These are phyloP conservation scores for Ceratocystis harringtonii DNA, from an alignment of 2,329 filamentous ascomycete genomes.

Conservation along the genomic window DNA sequence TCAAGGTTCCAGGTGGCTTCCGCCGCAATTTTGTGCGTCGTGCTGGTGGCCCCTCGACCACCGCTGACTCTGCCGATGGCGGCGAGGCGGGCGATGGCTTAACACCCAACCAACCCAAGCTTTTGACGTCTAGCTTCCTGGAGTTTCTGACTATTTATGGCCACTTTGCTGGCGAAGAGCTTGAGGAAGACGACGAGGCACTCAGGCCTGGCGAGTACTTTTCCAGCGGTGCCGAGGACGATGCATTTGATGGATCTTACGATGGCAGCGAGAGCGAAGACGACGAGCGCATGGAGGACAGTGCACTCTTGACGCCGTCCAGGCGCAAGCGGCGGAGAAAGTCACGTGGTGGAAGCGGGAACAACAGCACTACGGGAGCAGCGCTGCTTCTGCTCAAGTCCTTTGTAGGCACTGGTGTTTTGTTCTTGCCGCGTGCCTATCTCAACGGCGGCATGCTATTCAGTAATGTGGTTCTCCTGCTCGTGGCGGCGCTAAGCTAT, in stretches of 20 bases:
- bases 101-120: conserved; percentile 33
- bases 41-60: conserved; percentile 26
- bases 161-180: conserved; percentile 91
- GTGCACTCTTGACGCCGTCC: conserved; percentile 64
- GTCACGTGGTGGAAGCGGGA: conserved; percentile 56
- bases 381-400: conserved; percentile 84
- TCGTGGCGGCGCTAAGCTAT: conserved; percentile 75
- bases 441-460: conserved; percentile 96
- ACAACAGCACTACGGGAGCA: conserved; percentile 63
- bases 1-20: conserved; percentile 88
- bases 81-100: conserved; percentile 19
- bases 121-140: conserved; percentile 84
- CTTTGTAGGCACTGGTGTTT: conserved; percentile 89
- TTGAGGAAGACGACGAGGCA: conserved; percentile 91
- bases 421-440: conserved; percentile 85
- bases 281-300: conserved; percentile 76
- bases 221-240: conserved; percentile 56
- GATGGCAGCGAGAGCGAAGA: conserved; percentile 41
- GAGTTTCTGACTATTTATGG: conserved; percentile 93
- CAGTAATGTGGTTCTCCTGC: conserved; percentile 78
- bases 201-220: conserved; percentile 84
- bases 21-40: conserved; percentile 76
- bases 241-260: conserved; percentile 35
- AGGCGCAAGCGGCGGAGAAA: conserved; percentile 62
- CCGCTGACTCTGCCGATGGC: conserved; percentile 19